Evolutionary conservation across 1,284 basidiomycete genomes (phyloP).

Genomic region (Salmacisia buchloeana): DNA sequence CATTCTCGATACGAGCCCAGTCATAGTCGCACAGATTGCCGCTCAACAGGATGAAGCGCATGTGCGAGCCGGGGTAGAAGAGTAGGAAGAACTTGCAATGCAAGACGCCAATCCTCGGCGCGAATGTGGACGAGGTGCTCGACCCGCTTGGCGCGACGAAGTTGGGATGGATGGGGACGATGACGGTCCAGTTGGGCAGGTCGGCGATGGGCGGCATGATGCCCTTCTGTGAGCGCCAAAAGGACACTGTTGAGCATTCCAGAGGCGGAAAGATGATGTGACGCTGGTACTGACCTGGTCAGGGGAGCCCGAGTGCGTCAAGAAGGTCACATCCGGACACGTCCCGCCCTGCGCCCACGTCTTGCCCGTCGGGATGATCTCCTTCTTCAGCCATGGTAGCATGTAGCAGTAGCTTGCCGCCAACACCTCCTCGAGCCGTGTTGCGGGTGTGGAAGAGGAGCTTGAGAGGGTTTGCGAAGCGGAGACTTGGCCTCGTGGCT

Average conservation of each 20-base stretch:
- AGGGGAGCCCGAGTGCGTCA: background rate
- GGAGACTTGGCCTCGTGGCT: conserved; percentile 18
- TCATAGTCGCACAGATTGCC: conserved; percentile 43
- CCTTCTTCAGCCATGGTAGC: conserved; percentile 36
- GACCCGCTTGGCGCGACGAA: background rate
- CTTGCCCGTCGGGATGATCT: background rate
- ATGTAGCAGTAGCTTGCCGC: conserved; percentile 39
- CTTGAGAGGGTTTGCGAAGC: background rate
- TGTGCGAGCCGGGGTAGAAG: conserved; percentile 24
- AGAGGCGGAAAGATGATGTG: background rate
- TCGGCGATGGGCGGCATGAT: background rate
- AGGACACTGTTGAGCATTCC: background rate
- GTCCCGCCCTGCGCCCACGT: background rate
- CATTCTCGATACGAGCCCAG: conserved; percentile 46
- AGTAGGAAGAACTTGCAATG: conserved; percentile 44
- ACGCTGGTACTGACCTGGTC: background rate
- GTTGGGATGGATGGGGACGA: background rate
- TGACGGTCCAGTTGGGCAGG: conserved; percentile 8
- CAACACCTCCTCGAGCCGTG: conserved; percentile 25
- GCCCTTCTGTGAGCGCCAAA: background rate
- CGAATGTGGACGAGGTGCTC: background rate
- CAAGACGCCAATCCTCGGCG: background rate
- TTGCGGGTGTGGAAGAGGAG: background rate
- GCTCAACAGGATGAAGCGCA: conserved; percentile 33
- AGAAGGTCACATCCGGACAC: background rate